Conservation (phyloP, 2,329 filamentous ascomycete genomes). For the Venturia aucupariae region DNA sequence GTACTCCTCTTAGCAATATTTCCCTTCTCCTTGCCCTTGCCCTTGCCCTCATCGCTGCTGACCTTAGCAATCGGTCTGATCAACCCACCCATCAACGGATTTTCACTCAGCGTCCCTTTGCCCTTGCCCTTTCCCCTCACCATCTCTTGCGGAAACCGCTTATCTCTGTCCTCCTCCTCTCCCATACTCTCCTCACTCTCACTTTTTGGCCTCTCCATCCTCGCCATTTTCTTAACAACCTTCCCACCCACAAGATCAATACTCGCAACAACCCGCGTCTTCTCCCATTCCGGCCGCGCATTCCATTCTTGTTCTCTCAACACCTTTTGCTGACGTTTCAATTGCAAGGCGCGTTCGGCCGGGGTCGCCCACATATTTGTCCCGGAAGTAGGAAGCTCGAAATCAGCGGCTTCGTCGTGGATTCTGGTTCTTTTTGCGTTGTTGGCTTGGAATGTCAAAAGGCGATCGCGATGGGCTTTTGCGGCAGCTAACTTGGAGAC, state of each 20-base stretch:
- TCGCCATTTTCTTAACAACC: slow-evolving; percentile 62
- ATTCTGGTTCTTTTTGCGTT: slow-evolving; percentile 78
- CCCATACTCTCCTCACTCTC: slow-evolving; percentile 42
- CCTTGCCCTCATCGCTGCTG: slow-evolving; percentile 31
- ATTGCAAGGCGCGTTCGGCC: slow-evolving; percentile 68
- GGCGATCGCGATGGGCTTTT: slow-evolving; percentile 67
- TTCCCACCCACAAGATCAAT: slow-evolving; percentile 73
- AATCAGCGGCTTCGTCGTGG: slow-evolving; percentile 74
- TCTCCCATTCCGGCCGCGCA: slow-evolving; percentile 78
- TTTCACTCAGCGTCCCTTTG: slow-evolving; percentile 32
- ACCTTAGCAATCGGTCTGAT: slow-evolving; percentile 51
- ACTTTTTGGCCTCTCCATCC: slow-evolving; percentile 46
- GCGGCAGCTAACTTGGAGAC: slow-evolving; percentile 57
- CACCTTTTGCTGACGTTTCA: slow-evolving; percentile 78
- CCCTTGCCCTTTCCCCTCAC: slow-evolving; percentile 19
- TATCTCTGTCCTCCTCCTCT: slow-evolving; percentile 18
- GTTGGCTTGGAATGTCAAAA: slow-evolving; percentile 75
- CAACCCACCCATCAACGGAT: slow-evolving; percentile 56
- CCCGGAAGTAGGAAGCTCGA: slow-evolving; percentile 51
- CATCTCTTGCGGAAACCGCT: background rate
- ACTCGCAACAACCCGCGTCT: slow-evolving; percentile 72
- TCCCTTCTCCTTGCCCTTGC: slow-evolving; percentile 37
- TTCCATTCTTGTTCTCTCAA: slow-evolving; percentile 82
- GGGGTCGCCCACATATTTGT: slow-evolving; percentile 77
- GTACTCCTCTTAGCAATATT: slow-evolving; percentile 24